Conservation (phyloP, 345 rosid genomes). For the Euphorbia pulcherrima region DNA sequence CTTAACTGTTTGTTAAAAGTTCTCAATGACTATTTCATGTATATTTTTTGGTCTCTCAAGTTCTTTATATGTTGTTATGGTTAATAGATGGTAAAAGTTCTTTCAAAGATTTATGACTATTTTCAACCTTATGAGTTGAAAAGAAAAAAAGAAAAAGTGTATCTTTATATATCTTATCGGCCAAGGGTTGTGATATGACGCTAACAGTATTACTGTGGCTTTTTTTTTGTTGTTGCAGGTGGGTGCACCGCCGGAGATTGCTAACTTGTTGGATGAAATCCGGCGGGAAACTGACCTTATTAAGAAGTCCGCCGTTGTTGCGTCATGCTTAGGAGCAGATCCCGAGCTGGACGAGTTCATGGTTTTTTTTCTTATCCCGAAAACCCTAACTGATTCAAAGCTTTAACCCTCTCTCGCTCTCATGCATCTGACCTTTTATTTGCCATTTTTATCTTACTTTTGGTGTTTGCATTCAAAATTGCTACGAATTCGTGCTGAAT, state of each 20-base stretch:
- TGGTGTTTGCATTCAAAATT: not conserved
- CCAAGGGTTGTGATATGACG: not conserved
- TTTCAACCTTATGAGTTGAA: not conserved
- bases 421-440: not conserved
- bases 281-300: slow-evolving; percentile 28
- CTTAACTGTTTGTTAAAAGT: no score
- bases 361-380: slow-evolving; percentile 23
- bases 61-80: not conserved
- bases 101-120: not conserved
- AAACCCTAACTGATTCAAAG: slow-evolving; percentile 22
- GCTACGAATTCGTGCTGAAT: no score
- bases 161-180: not conserved
- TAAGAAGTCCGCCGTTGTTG: slow-evolving; percentile 10
- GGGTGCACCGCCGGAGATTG: slow-evolving; percentile 53
- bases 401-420: not conserved
- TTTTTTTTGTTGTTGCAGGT: slow-evolving; percentile 32
- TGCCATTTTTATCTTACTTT: not conserved
- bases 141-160: not conserved
- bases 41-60: not conserved
- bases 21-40: not conserved
- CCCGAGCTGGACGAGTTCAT: slow-evolving; percentile 68
- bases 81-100: not conserved
- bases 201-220: not conserved
- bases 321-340: slow-evolving; percentile 38
- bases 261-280: slow-evolving; percentile 37